Conservation (phyloP, 2,329 filamentous ascomycete genomes). For the Rhexocercosporidium sp. region DNA sequence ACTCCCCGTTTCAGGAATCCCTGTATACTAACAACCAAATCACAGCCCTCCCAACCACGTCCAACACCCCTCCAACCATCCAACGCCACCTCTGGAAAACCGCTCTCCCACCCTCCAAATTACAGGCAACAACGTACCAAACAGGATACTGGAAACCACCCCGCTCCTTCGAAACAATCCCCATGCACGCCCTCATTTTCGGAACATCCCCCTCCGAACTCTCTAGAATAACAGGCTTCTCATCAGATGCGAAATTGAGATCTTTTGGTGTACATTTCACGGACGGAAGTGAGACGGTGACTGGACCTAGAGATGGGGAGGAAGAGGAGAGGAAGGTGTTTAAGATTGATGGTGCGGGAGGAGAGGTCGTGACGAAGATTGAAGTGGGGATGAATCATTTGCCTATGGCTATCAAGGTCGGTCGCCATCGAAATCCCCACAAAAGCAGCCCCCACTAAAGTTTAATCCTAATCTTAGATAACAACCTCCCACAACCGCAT, state of each 20-base stretch:
- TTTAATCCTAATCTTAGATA: slow-evolving; percentile 11
- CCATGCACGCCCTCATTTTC: slow-evolving; percentile 19
- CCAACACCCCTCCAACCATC: not conserved
- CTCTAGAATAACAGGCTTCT: slow-evolving; percentile 17
- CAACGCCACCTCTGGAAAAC: slow-evolving; percentile 22
- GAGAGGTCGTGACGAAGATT: slow-evolving; percentile 22
- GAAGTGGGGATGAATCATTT: slow-evolving; percentile 26
- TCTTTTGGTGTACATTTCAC: slow-evolving; percentile 15
- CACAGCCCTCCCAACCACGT: not conserved
- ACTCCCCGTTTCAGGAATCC: not conserved
- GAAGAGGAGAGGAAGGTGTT: slow-evolving; percentile 15
- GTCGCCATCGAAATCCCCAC: not conserved
- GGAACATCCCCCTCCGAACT: slow-evolving; percentile 7
- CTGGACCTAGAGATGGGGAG: not conserved
- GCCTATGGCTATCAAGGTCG: slow-evolving; percentile 26
- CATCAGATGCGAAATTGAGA: slow-evolving; percentile 13
- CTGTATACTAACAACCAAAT: not conserved
- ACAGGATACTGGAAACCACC: slow-evolving; percentile 26
- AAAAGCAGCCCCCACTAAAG: not conserved
- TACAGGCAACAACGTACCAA: slow-evolving; percentile 17
- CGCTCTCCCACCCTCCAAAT: slow-evolving; percentile 8
- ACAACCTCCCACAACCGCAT: slow-evolving; percentile 22
- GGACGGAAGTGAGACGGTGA: slow-evolving; percentile 2
- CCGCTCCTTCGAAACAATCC: slow-evolving; percentile 23
- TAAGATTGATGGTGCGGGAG: slow-evolving; percentile 20